Evolutionary conservation across 2,329 filamentous ascomycete species (phyloP), one percentile per base, ranked within the genome.

Genomic region (Davidsoniella eucalypti): DNA sequence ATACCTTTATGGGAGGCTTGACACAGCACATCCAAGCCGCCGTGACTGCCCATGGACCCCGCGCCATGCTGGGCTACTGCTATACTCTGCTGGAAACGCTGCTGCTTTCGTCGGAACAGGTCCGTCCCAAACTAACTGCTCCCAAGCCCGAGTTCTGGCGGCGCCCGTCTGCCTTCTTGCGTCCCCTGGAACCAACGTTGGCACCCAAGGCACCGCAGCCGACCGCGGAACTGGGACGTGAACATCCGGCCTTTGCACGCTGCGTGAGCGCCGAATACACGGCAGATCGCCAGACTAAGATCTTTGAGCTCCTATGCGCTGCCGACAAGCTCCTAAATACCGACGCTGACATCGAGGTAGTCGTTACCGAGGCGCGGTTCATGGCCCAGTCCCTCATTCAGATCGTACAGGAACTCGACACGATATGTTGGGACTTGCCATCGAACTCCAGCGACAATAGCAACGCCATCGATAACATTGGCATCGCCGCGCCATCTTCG

Each of bases 351-450:
- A 16, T 25, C 25, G 25, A 45, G 5, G 6, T 17, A 16, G 10
- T 45, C 5, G 46, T 40, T 2, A 23, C 46, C 37, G 39, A 45
- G 5, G 50, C 50, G 16, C 18, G 39, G 16, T 51, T 45, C 37
- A 25, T 51, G 7, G 50, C 50, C 17, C 44, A 47, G 16, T 42
- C 44, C 14, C 44, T 51, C 2, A 42, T 51, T 26, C 17, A 40
- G 17, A 42, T 39, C 4, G 44, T 41, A 4, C 50, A 51, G 50
- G 44, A 51, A 23, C 50, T 51, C n/a, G 49, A 51, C 37, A 51
- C 46, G 50, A 45, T 51, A 16, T 46, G 43, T 17, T 47, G 44
- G 37, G 10, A 23, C n/a, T 37, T 36, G 47, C 39, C 43, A 17
- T 33, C 26, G 8, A 33, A 33, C 26, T 9, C 2, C 5, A 29